Evolutionary conservation across 2,329 filamentous ascomycete species (phyloP).

Genomic region (Akanthomyces lecanii): DNA sequence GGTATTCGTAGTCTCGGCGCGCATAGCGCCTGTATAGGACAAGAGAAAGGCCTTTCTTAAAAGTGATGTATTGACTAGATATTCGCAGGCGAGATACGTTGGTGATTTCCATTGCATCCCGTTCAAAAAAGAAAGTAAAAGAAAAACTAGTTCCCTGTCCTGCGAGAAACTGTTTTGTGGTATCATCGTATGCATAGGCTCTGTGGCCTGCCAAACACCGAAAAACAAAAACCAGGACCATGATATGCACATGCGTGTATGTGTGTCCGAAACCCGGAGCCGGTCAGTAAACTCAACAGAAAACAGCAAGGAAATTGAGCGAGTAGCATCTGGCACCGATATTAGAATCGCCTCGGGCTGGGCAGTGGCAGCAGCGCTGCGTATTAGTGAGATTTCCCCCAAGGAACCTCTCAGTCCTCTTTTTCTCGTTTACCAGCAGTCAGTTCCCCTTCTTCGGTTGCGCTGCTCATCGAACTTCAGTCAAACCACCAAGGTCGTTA

Average conservation of each 20-base stretch:
- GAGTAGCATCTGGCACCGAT: constrained; percentile 1
- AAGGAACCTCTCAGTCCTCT: neutral
- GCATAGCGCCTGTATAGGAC: neutral
- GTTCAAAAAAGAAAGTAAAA: neutral
- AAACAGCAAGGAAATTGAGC: neutral
- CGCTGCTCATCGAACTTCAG: constrained; percentile 31
- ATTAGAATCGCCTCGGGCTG: constrained; percentile 6
- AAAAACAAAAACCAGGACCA: constrained; percentile 2
- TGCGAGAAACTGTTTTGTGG: neutral
- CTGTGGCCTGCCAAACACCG: neutral
- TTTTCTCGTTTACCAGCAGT: neutral
- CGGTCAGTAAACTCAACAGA: neutral
- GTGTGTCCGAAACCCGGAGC: neutral
- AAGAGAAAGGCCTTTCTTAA: neutral
- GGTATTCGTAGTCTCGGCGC: neutral
- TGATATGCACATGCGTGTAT: neutral
- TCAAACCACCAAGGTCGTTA: constrained; percentile 43
- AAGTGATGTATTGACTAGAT: neutral
- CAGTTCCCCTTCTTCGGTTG: too few species aligned
- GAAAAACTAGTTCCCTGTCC: neutral
- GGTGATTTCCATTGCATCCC: neutral
- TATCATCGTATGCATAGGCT: constrained; percentile 1
- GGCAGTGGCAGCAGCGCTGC: constrained; percentile 3
- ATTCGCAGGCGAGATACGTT: neutral
- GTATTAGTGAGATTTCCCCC: neutral